These are phyloP conservation scores for Verticillium albo-atrum DNA, from an alignment of 2,329 filamentous ascomycete species.

Conservation along the genomic window DNA sequence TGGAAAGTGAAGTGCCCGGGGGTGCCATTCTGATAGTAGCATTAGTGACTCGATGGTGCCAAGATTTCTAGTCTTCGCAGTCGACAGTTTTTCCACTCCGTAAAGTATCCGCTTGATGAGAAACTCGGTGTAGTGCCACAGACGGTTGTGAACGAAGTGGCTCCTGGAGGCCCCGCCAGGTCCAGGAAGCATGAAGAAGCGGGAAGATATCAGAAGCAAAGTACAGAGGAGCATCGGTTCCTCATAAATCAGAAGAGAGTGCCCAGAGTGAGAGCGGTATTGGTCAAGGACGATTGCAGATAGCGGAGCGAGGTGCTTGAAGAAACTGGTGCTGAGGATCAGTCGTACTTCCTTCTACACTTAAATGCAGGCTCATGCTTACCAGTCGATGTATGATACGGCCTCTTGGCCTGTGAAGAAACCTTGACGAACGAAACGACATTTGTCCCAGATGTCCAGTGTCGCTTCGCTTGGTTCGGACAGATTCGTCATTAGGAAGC, in stretches of 20 bases:
- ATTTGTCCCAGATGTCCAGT: slow-evolving; percentile 18
- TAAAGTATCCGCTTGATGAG: slow-evolving; percentile 14
- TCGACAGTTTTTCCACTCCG: slow-evolving; percentile 16
- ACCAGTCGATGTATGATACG: slow-evolving; percentile 19
- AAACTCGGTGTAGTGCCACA: slow-evolving; percentile 16
- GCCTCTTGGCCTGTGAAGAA: slow-evolving; percentile 21
- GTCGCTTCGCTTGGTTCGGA: slow-evolving; percentile 14
- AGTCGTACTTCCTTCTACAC: no score
- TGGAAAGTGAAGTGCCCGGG: slow-evolving; percentile 15
- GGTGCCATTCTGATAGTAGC: slow-evolving; percentile 19
- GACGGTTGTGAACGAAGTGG: slow-evolving; percentile 12
- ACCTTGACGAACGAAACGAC: slow-evolving; percentile 18
- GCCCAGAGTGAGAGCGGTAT: slow-evolving; percentile 6
- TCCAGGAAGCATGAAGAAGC: slow-evolving; percentile 16
- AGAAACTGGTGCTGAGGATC: not conserved
- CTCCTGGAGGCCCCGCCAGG: slow-evolving; percentile 15
- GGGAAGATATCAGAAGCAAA: slow-evolving; percentile 14
- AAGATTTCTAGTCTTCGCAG: slow-evolving; percentile 12
- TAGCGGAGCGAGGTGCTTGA: slow-evolving; percentile 3
- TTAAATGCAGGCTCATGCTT: not conserved
- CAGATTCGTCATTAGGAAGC: slow-evolving; percentile 5
- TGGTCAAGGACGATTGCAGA: not conserved
- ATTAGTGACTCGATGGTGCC: slow-evolving; percentile 16
- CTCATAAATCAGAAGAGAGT: slow-evolving; percentile 9
- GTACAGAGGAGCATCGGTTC: slow-evolving; percentile 17